These are phyloP conservation scores for Calendula officinalis DNA, from an alignment of 129 eudicot species.

Conservation along the genomic window DNA sequence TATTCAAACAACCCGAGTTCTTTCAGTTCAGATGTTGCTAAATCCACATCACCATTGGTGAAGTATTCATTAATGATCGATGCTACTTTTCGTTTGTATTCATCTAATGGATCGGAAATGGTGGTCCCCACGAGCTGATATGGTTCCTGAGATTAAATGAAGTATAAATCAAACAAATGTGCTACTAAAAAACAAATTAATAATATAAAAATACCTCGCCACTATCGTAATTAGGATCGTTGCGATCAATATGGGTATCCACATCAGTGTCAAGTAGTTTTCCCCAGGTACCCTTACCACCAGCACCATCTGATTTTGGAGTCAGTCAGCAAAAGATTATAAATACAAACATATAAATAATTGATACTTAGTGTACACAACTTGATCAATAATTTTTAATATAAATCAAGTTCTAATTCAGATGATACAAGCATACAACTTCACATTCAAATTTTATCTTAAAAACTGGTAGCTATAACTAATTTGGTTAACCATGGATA, in stretches of 20 bases:
- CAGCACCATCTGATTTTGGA: slow-evolving; percentile 76
- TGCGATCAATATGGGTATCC: slow-evolving; percentile 65
- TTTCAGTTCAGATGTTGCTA: slow-evolving; percentile 72
- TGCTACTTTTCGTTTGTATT: slow-evolving; percentile 84
- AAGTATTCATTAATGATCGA: slow-evolving; percentile 80
- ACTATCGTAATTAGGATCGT: slow-evolving; percentile 96
- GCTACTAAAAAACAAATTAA: not conserved
- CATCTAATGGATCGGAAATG: slow-evolving; percentile 79
- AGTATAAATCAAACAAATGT: not conserved
- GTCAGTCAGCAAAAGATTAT: not conserved
- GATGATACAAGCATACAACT: not conserved
- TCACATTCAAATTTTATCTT: not conserved
- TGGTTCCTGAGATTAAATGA: slow-evolving; percentile 57
- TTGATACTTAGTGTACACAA: not conserved
- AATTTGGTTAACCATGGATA: not conserved
- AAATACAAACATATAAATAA: not conserved
- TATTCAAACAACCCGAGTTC: slow-evolving; percentile 80
- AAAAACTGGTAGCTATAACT: not conserved
- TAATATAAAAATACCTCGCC: slow-evolving; percentile 59
- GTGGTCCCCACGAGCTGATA: slow-evolving; percentile 76
- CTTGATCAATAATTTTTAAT: not conserved
- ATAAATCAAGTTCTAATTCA: not conserved
- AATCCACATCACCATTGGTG: slow-evolving; percentile 70
- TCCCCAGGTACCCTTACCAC: slow-evolving; percentile 99
- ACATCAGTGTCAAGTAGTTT: slow-evolving; percentile 81